Evolutionary conservation across 2,329 filamentous ascomycete genomes (phyloP).

Genomic region (Alternaria ventricosa): DNA sequence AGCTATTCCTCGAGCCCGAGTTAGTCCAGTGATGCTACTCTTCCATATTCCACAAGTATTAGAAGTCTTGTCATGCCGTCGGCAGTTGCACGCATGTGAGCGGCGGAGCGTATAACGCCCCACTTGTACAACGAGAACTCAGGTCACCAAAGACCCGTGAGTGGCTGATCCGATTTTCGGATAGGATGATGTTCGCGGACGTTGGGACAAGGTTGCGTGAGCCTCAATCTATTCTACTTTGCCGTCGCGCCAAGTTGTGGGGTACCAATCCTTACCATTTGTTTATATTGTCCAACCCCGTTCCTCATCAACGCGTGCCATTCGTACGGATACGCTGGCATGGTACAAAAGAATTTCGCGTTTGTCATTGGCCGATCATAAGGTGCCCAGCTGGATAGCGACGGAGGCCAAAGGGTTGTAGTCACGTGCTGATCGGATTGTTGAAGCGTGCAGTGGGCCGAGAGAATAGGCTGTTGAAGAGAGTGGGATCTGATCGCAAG

Average conservation of each 20-base stretch:
- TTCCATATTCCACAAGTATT: conserved; percentile 3
- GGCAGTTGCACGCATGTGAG: conserved; percentile 10
- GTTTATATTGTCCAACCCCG: conserved; percentile 10
- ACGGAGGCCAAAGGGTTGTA: background rate
- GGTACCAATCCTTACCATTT: conserved; percentile 9
- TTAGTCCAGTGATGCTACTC: background rate
- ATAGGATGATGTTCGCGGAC: conserved; percentile 4
- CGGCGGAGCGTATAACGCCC: conserved; percentile 1
- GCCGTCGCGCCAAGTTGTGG: conserved; percentile 22
- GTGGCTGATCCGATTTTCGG: background rate
- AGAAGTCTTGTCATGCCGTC: conserved; percentile 11
- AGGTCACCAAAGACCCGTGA: background rate
- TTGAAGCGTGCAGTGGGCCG: conserved; percentile 1
- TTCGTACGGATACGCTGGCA: background rate
- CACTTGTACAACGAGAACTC: background rate
- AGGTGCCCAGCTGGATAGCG: background rate
- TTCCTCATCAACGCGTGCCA: background rate
- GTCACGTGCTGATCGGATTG: background rate
- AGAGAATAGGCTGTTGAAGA: background rate
- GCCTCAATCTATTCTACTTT: conserved; percentile 19
- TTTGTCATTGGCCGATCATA: conserved; percentile 1
- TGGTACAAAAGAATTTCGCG: background rate
- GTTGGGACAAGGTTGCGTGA: conserved; percentile 18
- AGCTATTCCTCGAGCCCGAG: background rate
- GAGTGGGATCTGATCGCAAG: background rate